A percentile compares a stretch with the other conserved stretches of the same genome.
phyloP scores from a whole-genome alignment of 441 rosid genomes.

The Populus hybrid region DNA sequence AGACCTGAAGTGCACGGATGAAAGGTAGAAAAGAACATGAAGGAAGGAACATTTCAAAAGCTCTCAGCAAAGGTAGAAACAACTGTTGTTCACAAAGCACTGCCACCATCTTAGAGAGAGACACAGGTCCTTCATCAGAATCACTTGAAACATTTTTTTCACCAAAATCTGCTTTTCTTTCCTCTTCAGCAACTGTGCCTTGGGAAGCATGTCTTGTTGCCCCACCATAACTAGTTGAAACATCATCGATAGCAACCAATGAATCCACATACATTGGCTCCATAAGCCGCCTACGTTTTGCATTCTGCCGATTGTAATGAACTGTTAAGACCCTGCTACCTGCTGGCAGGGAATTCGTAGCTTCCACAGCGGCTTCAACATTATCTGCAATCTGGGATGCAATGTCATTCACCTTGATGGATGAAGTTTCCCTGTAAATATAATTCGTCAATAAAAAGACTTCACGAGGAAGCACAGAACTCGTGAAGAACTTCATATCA shows the following conservation, averaged over 20 bases:
- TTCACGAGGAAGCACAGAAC: background rate
- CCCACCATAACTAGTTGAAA: constrained; percentile 32
- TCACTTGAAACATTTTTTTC: constrained; percentile 45
- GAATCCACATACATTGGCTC: constrained; percentile 44
- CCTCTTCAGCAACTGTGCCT: constrained; percentile 41
- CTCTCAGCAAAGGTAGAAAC: constrained; percentile 92
- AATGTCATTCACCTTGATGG: constrained; percentile 93
- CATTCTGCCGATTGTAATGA: constrained; percentile 81
- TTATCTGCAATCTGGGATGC: constrained; percentile 86
- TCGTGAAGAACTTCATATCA: background rate
- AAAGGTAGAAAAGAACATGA: constrained; percentile 91
- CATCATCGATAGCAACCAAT: background rate
- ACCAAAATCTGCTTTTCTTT: constrained; percentile 39
- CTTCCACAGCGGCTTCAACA: constrained; percentile 82
- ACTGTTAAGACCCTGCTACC: constrained; percentile 56
- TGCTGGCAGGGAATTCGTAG: constrained; percentile 68
- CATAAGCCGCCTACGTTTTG: constrained; percentile 90
- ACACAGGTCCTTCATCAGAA: constrained; percentile 58
- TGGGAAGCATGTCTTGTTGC: constrained; percentile 31
- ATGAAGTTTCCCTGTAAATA: constrained; percentile 87
- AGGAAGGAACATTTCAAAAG: constrained; percentile 99
- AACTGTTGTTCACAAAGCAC: constrained; percentile 91
- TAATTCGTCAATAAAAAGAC: background rate
- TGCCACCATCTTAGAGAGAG: constrained; percentile 92
- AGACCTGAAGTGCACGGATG: constrained; percentile 98